Percentiles rank a stretch among this genome's conserved stretches.
These are phyloP conservation scores for Draba incana DNA, from an alignment of 345 rosid genomes.

Conservation along the genomic window DNA sequence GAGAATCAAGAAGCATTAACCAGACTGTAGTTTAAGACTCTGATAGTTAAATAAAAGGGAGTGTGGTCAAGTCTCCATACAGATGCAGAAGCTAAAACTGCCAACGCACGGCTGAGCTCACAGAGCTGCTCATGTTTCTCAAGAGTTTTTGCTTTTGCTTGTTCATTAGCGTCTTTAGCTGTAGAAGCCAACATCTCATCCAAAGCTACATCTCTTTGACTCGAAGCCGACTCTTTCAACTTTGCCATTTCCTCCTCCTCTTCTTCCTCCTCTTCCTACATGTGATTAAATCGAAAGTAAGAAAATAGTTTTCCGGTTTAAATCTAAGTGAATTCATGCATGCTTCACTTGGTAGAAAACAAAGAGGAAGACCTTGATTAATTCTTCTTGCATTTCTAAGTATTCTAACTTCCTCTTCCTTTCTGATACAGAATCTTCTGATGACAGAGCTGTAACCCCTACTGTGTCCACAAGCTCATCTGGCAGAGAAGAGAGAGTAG, in stretches of 20 bases:
- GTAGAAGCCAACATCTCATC: conserved; percentile 76
- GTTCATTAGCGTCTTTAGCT: conserved; percentile 73
- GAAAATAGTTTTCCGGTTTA: neutral
- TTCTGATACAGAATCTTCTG: conserved; percentile 90
- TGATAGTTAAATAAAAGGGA: conserved; percentile 4
- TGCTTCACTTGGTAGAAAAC: conserved; percentile 14
- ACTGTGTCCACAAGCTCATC: conserved; percentile 98
- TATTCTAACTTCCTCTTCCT: conserved; percentile 93
- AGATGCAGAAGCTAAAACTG: conserved; percentile 96
- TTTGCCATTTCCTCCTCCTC: conserved; percentile 91
- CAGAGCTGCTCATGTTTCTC: conserved; percentile 97
- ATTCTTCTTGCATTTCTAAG: conserved; percentile 97
- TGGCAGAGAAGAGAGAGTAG: conserved; percentile 93
- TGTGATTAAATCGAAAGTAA: conserved; percentile 3
- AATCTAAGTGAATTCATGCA: conserved; percentile 7
- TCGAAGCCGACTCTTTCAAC: conserved; percentile 67
- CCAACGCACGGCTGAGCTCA: conserved; percentile 95
- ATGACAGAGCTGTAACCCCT: conserved; percentile 81
- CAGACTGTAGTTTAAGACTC: conserved; percentile 15
- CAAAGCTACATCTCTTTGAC: conserved; percentile 77
- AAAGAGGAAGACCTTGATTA: conserved; percentile 67
- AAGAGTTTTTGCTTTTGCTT: conserved; percentile 75
- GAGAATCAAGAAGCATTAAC: conserved; percentile 27
- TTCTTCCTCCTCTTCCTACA: conserved; percentile 80
- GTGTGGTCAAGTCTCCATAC: conserved; percentile 50